Base-by-base conservation (phyloP, 345 rosid species). In the Eucalyptus marginata region DNA sequence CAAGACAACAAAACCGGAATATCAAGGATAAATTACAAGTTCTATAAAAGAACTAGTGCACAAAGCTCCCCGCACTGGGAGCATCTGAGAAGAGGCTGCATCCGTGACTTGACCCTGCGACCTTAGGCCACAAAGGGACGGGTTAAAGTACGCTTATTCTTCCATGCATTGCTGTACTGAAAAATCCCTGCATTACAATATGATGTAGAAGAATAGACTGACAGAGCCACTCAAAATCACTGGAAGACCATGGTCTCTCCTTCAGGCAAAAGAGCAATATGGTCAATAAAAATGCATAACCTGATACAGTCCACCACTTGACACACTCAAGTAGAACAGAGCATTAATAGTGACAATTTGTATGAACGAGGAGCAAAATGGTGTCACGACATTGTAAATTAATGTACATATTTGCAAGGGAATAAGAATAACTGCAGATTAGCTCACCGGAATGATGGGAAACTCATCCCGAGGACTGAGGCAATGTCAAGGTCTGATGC, bases 391-490 rank as follows among this genome's bases (percentile, higher is more conserved):
- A 40, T 76, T 44, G 83, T 20, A 40, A 40, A 20, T 40, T 40
- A 76, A 76, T 20, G 8, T 76, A 3, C 43, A n/a, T 47, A 31
- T 79, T 56, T 18, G 44, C 49, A 86, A 66, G 29, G 68, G 59
- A 33, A 44, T 10, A 79, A 51, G n/a, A 80, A 47, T 54, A 54
- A 59, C 85, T 20, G 47, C 83, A 76, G 25, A 43, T 47, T 22
- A 52, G 44, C 95, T 93, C 88, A 98, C 99, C 96, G 97, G 89
- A 95, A 97, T 92, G 97, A 94, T 86, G 99, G 99, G 93, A 98
- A 98, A 90, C 99, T 96, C 99, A 98, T 97, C 91, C 99, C 99
- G 71, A 97, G 97, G 40, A 98, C 96, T 90, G 99, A 95, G 43
- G 98, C 96, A 86, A 94, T 93, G 92, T 98, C 99, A 68, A 97